Percentiles rank a stretch among this genome's conserved stretches.
phyloP scores from a whole-genome alignment of 495 filamentous ascomycete genomes.

The Aspergillus heteromorphus region DNA sequence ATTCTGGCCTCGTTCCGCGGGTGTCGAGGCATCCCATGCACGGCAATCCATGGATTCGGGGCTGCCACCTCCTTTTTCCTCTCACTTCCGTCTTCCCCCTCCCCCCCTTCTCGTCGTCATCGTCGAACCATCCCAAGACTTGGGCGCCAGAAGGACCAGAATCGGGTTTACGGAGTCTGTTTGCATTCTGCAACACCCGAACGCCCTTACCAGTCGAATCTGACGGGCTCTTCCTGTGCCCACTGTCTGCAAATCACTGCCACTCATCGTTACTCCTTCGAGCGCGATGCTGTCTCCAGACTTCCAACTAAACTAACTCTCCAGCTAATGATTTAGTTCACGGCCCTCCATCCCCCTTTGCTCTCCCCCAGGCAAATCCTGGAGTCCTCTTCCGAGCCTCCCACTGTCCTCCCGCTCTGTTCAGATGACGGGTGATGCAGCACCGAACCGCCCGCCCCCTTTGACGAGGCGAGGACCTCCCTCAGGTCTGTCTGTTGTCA shows the following conservation, averaged over 20 bases:
- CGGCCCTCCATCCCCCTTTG: constrained; percentile 10
- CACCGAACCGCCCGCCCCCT: not conserved
- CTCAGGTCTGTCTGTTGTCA: not conserved
- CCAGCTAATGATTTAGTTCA: constrained; percentile 16
- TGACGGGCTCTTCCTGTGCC: not conserved
- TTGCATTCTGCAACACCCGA: not conserved
- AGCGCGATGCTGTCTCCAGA: constrained; percentile 10
- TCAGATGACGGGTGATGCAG: not conserved
- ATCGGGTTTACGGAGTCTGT: not conserved
- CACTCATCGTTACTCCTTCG: constrained; percentile 16
- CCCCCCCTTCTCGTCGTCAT: not conserved
- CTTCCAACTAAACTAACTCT: constrained; percentile 17
- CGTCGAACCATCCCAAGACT: not conserved
- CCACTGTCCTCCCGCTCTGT: not conserved
- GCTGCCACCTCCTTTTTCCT: constrained; percentile 3
- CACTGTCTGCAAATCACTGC: not conserved
- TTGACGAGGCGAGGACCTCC: not conserved
- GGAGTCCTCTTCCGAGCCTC: not conserved
- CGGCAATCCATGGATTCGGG: constrained; percentile 1
- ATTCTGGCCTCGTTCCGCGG: constrained; percentile 7
- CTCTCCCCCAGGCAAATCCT: constrained; percentile 1
- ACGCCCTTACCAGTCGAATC: not conserved
- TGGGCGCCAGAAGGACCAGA: not conserved
- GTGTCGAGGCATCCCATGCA: constrained; percentile 1
- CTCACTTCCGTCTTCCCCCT: not conserved